Evolutionary conservation across 2,329 filamentous ascomycete species (phyloP), one percentile per base, ranked within the genome.

Genomic region (Alternaria hordeiaustralica): DNA sequence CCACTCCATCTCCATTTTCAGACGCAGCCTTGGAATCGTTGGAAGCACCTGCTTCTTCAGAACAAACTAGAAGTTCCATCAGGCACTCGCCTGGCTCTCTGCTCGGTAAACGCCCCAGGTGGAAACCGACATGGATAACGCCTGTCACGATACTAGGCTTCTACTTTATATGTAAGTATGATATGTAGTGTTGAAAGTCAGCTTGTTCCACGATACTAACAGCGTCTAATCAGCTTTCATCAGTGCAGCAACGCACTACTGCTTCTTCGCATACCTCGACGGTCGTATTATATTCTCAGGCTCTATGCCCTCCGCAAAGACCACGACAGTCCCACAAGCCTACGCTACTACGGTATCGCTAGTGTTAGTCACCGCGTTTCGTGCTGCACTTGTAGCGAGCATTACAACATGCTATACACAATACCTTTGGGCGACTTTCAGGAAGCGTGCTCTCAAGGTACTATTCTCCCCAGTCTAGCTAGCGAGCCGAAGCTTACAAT

Each of bases 171-270:
- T 36, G 33, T 36, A 36, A 36, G 15, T 3, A 36, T 36, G 15
- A n/a, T 9, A 36, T 9, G 8, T 5, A 36, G 33, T 8, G 15
- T 36, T 8, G 0, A 9, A n/a, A 0, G 2, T 9, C 4, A 5
- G 15, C 2, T 36, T n/a, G 8, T n/a, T 2, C 1, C 0, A 0
- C 0, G n/a, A 36, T 36, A 8, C 15, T 36, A 36, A 36, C 15
- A 3, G 15, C 2, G 4, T 36, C 2, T 36, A 36, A 9, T 3
- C 33, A 36, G 33, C 33, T 0, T 9, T n/a, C 8, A 36, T 36
- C 5, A n/a, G 33, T 36, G 33, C 15, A n/a, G 33, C 33, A 36
- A 5, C 33, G 4, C 33, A 36, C 33, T 36, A 36, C 33, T n/a
- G 33, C 15, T n/a, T 36, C 7, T 36, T 36, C 33, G 33, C 8